Evolutionary conservation across 805 yeast species (phyloP), one percentile per base, ranked within the genome.

Genomic region (Cyberlindnera xylosilytica): DNA sequence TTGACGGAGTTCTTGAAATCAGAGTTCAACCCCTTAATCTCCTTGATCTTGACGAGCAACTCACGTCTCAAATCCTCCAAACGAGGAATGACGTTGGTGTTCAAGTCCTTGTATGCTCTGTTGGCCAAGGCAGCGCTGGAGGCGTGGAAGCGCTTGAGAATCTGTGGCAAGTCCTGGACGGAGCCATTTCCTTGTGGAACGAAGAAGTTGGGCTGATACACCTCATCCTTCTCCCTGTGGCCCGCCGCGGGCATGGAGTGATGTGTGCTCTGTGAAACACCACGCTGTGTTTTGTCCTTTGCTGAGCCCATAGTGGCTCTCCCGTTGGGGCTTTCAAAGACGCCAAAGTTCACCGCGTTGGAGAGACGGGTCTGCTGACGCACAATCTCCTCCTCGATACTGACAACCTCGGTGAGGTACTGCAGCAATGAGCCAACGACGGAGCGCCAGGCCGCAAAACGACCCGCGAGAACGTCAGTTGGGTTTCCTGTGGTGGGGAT

Each of bases 361-460:
- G 87, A 86, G 34, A 89, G 72, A 38, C 96, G 69, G 38, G 82
- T 65, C 52, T 87, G 93, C 56, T 87, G 95, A 45, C 96, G 78
- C 27, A 86, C 81, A 15, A 87, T 76, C 58, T 90, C 96, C 62
- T 90, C 97, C 60, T 89, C 93, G 43, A 87, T 90, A 12, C 85
- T 75, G 9, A 87, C 88, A 30, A 80, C 81, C 56, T 89, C 96
- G 47, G 76, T 77, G 49, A 91, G 70, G 58, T 91, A 91, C 36
- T 74, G 77, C 17, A 87, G 73, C 42, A 91, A 65, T 27, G 91
- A 83, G 47, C 81, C 79, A 44, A 89, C 80, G 42, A 90, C 78
- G 31, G 76, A 73, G 45, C 96, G 72, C 97, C 97, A 91, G 3
- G 95, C 83, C 38, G 81, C 74, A 61, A 91, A 90, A 49, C 98